These are phyloP conservation scores for Yamagishiella unicocca DNA, from an alignment of 139 green algal species.

Conservation along the genomic window DNA sequence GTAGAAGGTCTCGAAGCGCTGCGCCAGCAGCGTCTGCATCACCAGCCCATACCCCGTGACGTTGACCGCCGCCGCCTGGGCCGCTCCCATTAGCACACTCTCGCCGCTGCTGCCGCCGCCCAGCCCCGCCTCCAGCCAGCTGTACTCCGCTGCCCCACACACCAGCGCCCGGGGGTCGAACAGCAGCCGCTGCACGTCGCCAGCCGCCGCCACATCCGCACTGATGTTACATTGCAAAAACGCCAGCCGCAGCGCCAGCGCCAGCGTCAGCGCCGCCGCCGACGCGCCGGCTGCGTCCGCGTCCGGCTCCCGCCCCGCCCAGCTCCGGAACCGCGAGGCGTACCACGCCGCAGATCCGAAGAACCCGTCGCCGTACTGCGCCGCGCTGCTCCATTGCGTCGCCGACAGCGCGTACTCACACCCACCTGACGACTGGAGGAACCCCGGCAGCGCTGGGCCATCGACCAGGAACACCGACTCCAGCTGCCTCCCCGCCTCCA, in stretches of 20 bases:
- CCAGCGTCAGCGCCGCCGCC: slow-evolving; percentile 27
- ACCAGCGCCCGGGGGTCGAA: neutral
- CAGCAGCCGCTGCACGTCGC: slow-evolving; percentile 10
- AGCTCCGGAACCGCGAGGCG: neutral
- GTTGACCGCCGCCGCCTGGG: neutral
- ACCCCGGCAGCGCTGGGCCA: neutral
- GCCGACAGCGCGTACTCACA: slow-evolving; percentile 1
- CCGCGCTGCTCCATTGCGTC: neutral
- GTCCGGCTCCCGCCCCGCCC: neutral
- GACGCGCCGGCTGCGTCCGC: slow-evolving; percentile 21
- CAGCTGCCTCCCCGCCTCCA: neutral
- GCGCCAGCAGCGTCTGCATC: neutral
- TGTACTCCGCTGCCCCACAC: neutral
- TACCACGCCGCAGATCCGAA: slow-evolving; percentile 5
- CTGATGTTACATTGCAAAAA: slow-evolving; percentile 18
- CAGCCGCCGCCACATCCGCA: neutral
- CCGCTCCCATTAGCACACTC: neutral
- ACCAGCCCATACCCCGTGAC: slow-evolving; percentile 25
- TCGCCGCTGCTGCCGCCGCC: neutral
- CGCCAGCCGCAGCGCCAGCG: neutral
- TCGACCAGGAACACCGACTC: neutral
- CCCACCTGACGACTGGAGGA: neutral
- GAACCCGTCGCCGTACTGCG: slow-evolving; percentile 3
- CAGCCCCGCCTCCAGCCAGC: no score
- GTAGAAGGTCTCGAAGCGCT: slow-evolving; percentile 24